Conservation (phyloP, 2,329 filamentous ascomycete genomes). For the Spiromastix sp. region DNA sequence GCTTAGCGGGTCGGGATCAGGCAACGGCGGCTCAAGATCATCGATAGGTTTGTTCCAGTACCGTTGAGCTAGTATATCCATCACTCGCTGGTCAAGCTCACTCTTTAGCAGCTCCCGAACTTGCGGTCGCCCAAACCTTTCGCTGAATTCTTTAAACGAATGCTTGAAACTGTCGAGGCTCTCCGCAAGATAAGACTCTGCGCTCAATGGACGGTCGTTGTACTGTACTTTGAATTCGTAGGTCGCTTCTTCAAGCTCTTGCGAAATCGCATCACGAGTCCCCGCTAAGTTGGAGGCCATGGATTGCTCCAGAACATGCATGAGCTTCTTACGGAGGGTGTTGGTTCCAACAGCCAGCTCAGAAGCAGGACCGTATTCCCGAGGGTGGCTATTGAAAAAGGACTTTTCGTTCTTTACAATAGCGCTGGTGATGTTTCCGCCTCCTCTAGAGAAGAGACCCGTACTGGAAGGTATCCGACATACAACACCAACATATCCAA, state of each 20-base stretch:
- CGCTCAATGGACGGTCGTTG: conserved; percentile 88
- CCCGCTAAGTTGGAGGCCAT: conserved; percentile 88
- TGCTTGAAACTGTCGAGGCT: conserved; percentile 95
- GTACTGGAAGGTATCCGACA: conserved; percentile 60
- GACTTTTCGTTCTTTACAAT: conserved; percentile 82
- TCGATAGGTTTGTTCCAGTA: conserved; percentile 96
- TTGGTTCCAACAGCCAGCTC: conserved; percentile 72
- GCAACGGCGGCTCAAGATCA: conserved; percentile 58
- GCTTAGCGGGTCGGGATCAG: conserved; percentile 61
- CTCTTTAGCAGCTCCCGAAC: conserved; percentile 83
- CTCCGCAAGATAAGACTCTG: conserved; percentile 93
- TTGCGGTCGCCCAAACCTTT: conserved; percentile 78
- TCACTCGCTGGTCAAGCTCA: conserved; percentile 86
- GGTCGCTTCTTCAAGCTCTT: conserved; percentile 90
- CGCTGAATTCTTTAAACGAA: conserved; percentile 87
- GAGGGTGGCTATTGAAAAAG: conserved; percentile 74
- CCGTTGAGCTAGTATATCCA: conserved; percentile 81
- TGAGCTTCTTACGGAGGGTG: conserved; percentile 85
- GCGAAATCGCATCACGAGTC: conserved; percentile 83
- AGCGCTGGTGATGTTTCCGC: conserved; percentile 64
- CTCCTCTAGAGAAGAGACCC: conserved; percentile 74
- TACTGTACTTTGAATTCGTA: conserved; percentile 99
- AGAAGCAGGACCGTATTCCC: conserved; percentile 64
- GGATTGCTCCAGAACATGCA: conserved; percentile 91
- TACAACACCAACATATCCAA: conserved; percentile 94